A percentile compares a stretch with the other conserved stretches of the same genome.
These are phyloP conservation scores for Phytophthora hibernalis DNA, from an alignment of 352 stramenopile genomes.

Conservation along the genomic window DNA sequence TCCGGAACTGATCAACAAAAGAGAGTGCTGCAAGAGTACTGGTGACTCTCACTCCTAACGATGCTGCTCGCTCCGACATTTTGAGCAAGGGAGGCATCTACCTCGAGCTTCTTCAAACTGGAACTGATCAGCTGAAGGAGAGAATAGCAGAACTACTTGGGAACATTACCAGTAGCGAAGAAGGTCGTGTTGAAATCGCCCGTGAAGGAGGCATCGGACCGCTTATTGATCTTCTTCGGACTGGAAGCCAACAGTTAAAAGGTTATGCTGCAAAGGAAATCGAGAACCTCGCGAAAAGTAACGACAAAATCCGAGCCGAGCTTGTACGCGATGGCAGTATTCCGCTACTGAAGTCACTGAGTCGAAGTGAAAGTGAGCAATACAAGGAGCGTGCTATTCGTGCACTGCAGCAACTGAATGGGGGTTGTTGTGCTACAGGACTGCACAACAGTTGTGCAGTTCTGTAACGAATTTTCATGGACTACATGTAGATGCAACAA, in stretches of 20 bases:
- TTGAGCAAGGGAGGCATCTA: background rate
- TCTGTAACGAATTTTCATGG: background rate
- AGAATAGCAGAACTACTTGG: background rate
- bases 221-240: slow-evolving; percentile 1
- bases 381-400: slow-evolving; percentile 3
- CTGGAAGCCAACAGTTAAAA: slow-evolving; percentile 11
- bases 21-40: background rate
- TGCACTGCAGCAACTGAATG: slow-evolving; percentile 7
- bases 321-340: slow-evolving; percentile 2
- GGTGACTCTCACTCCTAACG: background rate
- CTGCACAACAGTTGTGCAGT: slow-evolving; percentile 1
- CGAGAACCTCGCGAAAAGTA: slow-evolving; percentile 5
- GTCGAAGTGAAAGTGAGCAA: background rate
- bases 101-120: slow-evolving; percentile 1
- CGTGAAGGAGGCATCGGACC: background rate
- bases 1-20: slow-evolving; percentile 15
- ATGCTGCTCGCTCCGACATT: background rate
- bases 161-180: background rate
- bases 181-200: background rate
- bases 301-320: slow-evolving; percentile 13
- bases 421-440: slow-evolving; percentile 10
- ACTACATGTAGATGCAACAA: background rate
- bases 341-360: background rate
- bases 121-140: slow-evolving; percentile 3
- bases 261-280: background rate